These are phyloP conservation scores for Chlamydomonas reinhardtii DNA, from an alignment of 163 green algal species.

Conservation along the genomic window DNA sequence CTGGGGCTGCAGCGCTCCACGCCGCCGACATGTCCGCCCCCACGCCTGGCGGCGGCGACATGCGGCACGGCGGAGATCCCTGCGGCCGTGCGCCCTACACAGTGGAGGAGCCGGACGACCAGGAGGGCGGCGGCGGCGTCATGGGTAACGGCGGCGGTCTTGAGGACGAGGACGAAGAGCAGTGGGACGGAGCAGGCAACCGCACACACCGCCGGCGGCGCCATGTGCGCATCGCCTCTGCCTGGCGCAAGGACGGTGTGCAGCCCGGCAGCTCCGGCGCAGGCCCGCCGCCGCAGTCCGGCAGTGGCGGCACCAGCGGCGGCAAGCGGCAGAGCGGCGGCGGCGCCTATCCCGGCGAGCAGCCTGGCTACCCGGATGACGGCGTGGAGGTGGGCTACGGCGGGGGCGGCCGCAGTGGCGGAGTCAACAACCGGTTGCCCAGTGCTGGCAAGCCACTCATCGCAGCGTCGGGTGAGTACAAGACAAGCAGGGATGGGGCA, in stretches of 20 bases:
- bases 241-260: neutral
- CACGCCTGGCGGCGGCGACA: too few species aligned
- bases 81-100: too few species aligned
- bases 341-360: neutral
- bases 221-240: slow-evolving; percentile 20
- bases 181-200: slow-evolving; percentile 4
- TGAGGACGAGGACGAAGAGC: neutral
- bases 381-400: neutral
- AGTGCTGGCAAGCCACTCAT: neutral
- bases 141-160: neutral
- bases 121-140: neutral
- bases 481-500: too few species aligned
- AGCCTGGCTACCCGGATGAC: neutral
- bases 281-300: neutral
- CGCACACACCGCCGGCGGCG: neutral
- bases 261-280: neutral
- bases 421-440: too few species aligned
- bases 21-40: neutral
- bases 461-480: neutral
- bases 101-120: neutral
- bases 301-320: neutral
- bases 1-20: neutral
- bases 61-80: neutral
- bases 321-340: neutral
- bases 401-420: neutral